Evolutionary conservation across 2,329 filamentous ascomycete species (phyloP), one percentile per base, ranked within the genome.

Genomic region (Dothidotthia symphoricarpi): DNA sequence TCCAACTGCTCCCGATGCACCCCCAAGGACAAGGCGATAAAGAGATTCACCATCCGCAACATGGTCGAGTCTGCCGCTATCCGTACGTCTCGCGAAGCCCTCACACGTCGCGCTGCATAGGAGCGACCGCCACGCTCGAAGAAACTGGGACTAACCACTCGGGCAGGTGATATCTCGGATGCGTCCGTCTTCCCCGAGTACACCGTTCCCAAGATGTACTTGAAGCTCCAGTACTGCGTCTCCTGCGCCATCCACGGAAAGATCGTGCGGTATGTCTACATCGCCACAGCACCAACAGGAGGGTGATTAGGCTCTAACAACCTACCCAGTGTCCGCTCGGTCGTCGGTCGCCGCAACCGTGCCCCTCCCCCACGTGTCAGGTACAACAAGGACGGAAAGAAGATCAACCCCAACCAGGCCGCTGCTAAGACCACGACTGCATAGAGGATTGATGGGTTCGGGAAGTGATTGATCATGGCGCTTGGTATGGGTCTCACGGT

Each of bases 361-460:
- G 91, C 91, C 67, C 94, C 93, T 68, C 93, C 93, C 63, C 93
- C 93, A 70, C 84, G 93, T 72, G 90, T 98, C 68, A 82, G 93
- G 69, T 98, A 95, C 88, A 98, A 98, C 87, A 96, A 97, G 86
- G 93, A 98, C 71, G 91, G 90, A 81, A 98, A 98, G 89, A 98
- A 98, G 86, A 84, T 98, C 72, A 85, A 84, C 73, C 89, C 91
- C 60, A 86, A 85, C 70, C 83, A 88, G 76, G 84, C 88, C 74
- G 78, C 80, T 67, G 88, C 87, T 78, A 76, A 77, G 64, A 66
- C 73, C 37, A 54, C 53, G 24, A 64, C 48, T 45, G 64, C 55
- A 56, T 65, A 64, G 38, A 45, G 38, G 35, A 45, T 43, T 31
- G 41, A 37, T 33, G 46, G 29, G 34, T 40, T 36, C 16, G 32